A percentile compares a stretch with the other conserved stretches of the same genome.
These are phyloP conservation scores for Cicer arietinum DNA, from an alignment of 306 rosid species.

Conservation along the genomic window DNA sequence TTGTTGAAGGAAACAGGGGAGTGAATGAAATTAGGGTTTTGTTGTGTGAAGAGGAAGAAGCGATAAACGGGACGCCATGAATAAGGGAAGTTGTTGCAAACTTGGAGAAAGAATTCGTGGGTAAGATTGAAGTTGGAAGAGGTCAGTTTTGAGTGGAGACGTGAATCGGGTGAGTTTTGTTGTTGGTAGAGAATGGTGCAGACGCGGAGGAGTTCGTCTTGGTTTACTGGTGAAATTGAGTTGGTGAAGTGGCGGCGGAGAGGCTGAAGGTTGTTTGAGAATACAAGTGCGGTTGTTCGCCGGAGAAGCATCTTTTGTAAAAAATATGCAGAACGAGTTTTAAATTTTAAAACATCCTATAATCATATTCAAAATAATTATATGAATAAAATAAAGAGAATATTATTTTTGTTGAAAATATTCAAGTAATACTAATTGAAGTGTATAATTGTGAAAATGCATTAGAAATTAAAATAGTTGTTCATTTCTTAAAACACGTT, in stretches of 20 bases:
- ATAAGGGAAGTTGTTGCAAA: constrained; percentile 78
- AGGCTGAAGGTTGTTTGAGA: constrained; percentile 15
- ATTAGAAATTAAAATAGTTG: too few species aligned
- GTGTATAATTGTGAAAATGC: too few species aligned
- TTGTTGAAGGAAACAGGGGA: constrained; percentile 68
- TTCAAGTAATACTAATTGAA: too few species aligned
- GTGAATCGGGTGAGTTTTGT: constrained; percentile 67
- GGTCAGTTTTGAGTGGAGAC: constrained; percentile 67
- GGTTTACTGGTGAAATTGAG: constrained; percentile 54
- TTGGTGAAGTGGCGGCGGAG: constrained; percentile 39
- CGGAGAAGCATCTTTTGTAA: constrained; percentile 38
- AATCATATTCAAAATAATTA: too few species aligned
- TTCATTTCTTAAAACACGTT: too few species aligned
- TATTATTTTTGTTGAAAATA: too few species aligned
- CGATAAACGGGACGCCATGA: constrained; percentile 83
- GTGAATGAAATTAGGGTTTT: constrained; percentile 57
- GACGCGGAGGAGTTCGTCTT: constrained; percentile 61
- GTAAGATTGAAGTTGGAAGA: constrained; percentile 62
- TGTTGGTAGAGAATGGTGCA: constrained; percentile 83
- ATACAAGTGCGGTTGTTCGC: neutral
- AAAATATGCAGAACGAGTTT: too few species aligned
- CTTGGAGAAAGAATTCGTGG: constrained; percentile 90
- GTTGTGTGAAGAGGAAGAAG: constrained; percentile 59
- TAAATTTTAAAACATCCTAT: too few species aligned
- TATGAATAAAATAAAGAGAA: too few species aligned